Base-by-base conservation (phyloP, 345 rosid species). In the Salix exigua region DNA sequence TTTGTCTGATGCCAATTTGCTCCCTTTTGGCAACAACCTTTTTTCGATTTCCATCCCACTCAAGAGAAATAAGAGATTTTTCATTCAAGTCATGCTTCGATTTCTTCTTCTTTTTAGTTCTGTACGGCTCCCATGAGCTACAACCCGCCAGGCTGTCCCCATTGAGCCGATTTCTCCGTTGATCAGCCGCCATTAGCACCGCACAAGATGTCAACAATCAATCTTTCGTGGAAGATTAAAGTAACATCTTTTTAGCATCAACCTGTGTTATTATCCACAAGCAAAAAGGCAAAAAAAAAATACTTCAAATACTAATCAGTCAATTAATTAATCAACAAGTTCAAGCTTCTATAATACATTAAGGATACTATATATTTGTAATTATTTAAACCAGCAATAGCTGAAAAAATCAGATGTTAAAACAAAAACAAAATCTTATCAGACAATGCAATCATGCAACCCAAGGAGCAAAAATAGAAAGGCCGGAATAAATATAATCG, bases 21-120 rank as follows among this genome's bases (percentile, higher is more conserved):
- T 91, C 98, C 90, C 75, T 90, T 85, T 83, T 96, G 71, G 99
- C 91, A 61, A 94, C 86, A 38, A 96, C 98, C 74, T 75, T 85
- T 60, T 83, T 89, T 66, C 74, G 72, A 68, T 75, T 85, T 50
- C 83, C 82, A 71, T 96, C 95, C 99, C 99, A 96, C 86, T 91
- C 89, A 33, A 96, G 97, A 80, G 88, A 88, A 76, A 94, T 89
- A 66, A 85, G 92, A 79, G 91, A 88, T 79, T 89, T 90, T 0
- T 85, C 53, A 79, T 83, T 87, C 77, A 85, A 80, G 66, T 87
- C 85, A 80, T 63, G 83, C 78, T 87, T 84, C 16, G 88, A 82
- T 69, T 58, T 87, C 63, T 83, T 93, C 79, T 87, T 96, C 86
- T 85, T 93, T 82, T 92, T 93, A 48, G 75, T 83, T 87, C 85